Evolutionary conservation across 208 protist species (phyloP), one percentile per base, ranked within the genome.

Genomic region (Wallacemonas rigidus): DNA sequence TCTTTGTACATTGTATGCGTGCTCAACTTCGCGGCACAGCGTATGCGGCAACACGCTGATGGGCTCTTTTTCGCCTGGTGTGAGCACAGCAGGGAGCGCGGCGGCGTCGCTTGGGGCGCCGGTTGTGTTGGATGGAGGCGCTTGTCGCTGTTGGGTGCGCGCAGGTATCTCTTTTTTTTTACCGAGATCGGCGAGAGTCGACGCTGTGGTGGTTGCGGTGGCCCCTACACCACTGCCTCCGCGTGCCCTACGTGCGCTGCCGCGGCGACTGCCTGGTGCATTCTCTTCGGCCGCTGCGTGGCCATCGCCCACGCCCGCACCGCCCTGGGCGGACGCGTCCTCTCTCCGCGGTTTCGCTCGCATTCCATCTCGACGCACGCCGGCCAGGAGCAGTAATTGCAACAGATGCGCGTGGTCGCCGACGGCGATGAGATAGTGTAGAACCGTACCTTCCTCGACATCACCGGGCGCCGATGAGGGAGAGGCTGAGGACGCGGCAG

Each of bases 361-460:
- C 60, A 50, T 60, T n/a, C 61, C 71, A 36, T 71, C 69, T 15
- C 78, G 75, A n/a, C 15, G 68, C 35, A 75, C 63, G 9, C 78
- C 83, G 17, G 78, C 54, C 5, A 89, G 63, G 9, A 83, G 70
- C 11, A 95, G 86, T 35, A 91, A 71, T 45, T 87, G 80, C 45
- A 91, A 62, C 57, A 95, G 72, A 35, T 86, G 79, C 8, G 72
- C 74, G 53, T 83, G 81, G 47, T 95, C 87, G 15, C 81, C 80
- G 47, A 84, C 74, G 51, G 80, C 77, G 40, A 95, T 81, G n/a
- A 92, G 71, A 57, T 89, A 87, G 72, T 95, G 90, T 72, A 95
- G 47, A n/a, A 95, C 35, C 0, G 87, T 87, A 3, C 90, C 90
- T 2, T 69, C 50, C 26, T 75, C 69, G 7, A 39, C 60, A 56